A percentile compares a stretch with the other conserved stretches of the same genome.
phyloP scores from a whole-genome alignment of 768 basidiomycete genomes.

The Podaxis pistillaris region DNA sequence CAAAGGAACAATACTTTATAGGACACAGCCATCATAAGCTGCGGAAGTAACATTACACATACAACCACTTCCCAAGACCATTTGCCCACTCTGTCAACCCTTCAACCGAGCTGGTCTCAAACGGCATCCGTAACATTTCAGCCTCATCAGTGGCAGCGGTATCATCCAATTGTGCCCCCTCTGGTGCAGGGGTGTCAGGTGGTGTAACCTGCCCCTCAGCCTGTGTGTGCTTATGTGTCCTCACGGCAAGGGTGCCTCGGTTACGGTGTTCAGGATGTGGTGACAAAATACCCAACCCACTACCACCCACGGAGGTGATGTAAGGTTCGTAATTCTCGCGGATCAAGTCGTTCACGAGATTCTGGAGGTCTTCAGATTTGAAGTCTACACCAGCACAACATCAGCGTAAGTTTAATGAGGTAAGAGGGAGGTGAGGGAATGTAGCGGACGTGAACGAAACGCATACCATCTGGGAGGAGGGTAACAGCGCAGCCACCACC shows the following conservation, averaged over 20 bases:
- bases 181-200: slow-evolving; percentile 43
- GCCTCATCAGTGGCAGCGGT: background rate
- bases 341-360: slow-evolving; percentile 59
- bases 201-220: slow-evolving; percentile 44
- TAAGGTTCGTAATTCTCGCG: slow-evolving; percentile 76
- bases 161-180: slow-evolving; percentile 21
- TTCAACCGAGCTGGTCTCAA: slow-evolving; percentile 39
- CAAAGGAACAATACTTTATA: background rate
- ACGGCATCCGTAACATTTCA: slow-evolving; percentile 35
- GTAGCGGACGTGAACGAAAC: slow-evolving; percentile 20
- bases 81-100: slow-evolving; percentile 54
- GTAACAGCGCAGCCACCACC: slow-evolving; percentile 99
- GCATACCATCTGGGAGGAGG: slow-evolving; percentile 84
- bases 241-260: slow-evolving; percentile 20
- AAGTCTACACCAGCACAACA: slow-evolving; percentile 55
- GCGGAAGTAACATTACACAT: slow-evolving; percentile 37
- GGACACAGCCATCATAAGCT: background rate
- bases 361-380: slow-evolving; percentile 51
- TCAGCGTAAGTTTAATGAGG: slow-evolving; percentile 11
- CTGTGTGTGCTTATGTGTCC: slow-evolving; percentile 17
- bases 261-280: slow-evolving; percentile 48
- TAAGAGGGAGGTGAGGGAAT: slow-evolving; percentile 2
- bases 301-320: slow-evolving; percentile 90
- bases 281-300: slow-evolving; percentile 84
- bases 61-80: slow-evolving; percentile 58